These are phyloP conservation scores for Celoporthe dispersa DNA, from an alignment of 2,329 filamentous ascomycete genomes.

Conservation along the genomic window DNA sequence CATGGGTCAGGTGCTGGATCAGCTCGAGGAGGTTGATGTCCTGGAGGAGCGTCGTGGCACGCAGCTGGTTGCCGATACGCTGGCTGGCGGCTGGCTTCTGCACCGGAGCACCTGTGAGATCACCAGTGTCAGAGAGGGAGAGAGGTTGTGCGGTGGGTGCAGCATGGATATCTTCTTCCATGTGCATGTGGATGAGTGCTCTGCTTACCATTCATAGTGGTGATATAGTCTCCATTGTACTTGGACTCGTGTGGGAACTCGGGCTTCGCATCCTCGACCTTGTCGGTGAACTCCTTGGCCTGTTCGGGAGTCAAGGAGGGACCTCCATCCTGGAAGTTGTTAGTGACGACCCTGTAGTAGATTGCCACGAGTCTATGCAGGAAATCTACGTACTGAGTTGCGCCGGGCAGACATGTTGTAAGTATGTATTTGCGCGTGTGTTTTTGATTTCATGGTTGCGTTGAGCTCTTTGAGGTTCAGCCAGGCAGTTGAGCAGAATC, in stretches of 20 bases:
- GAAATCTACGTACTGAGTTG: background rate
- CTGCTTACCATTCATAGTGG: constrained; percentile 16
- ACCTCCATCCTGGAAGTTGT: background rate
- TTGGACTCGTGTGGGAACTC: background rate
- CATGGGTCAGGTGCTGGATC: constrained; percentile 18
- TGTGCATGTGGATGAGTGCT: background rate
- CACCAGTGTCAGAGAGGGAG: background rate
- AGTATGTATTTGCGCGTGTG: background rate
- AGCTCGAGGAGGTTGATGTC: constrained; percentile 21
- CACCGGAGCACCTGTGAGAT: constrained; percentile 9
- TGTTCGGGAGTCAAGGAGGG: background rate
- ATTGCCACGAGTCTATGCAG: background rate
- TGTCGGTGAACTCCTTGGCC: constrained; percentile 1
- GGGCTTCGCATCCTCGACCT: constrained; percentile 1
- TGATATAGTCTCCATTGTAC: constrained; percentile 7
- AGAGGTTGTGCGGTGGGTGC: background rate
- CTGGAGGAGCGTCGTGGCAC: constrained; percentile 12
- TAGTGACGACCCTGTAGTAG: background rate
- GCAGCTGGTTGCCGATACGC: constrained; percentile 17
- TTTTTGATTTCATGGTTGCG: background rate
- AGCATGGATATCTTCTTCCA: background rate
- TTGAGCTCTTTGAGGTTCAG: background rate
- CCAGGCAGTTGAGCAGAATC: background rate
- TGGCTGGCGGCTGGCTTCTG: constrained; percentile 18
- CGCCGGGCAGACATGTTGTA: background rate